Conservation (phyloP, 78 protist species). For the Cavenderia fasciculata region DNA sequence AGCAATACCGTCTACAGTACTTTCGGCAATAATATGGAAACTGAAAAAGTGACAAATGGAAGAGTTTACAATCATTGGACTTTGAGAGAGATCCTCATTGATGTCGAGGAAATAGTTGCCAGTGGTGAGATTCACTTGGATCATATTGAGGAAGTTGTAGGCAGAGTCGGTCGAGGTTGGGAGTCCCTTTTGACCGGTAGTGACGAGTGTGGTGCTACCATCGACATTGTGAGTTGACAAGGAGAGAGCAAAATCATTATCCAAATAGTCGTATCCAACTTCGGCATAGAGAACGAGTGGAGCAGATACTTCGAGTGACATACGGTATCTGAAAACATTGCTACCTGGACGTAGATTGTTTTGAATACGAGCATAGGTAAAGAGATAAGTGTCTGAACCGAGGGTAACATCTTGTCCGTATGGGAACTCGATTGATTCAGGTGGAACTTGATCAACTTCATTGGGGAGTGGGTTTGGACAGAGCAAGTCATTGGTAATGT, state of each 20-base stretch:
- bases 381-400: constrained; percentile 12
- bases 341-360: background rate
- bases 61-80: background rate
- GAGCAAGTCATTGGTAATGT: background rate
- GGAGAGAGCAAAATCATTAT: constrained; percentile 25
- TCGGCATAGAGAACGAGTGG: background rate
- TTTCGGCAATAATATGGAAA: background rate
- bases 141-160: constrained; percentile 6
- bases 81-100: constrained; percentile 27
- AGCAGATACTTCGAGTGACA: constrained; percentile 4
- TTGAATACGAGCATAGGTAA: background rate
- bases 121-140: background rate
- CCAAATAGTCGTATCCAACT: constrained; percentile 49
- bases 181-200: constrained; percentile 3
- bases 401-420: constrained; percentile 11
- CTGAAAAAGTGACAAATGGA: constrained; percentile 38
- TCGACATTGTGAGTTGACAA: background rate
- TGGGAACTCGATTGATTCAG: background rate
- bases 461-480: constrained; percentile 43
- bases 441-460: constrained; percentile 62
- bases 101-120: constrained; percentile 47
- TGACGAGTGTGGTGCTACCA: background rate
- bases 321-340: constrained; percentile 25
- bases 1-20: background rate
- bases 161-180: constrained; percentile 12